A percentile compares a stretch with the other conserved stretches of the same genome.
Conservation (phyloP, 371 early-diverging fungal genomes). For the Syncephalis fuscata region DNA sequence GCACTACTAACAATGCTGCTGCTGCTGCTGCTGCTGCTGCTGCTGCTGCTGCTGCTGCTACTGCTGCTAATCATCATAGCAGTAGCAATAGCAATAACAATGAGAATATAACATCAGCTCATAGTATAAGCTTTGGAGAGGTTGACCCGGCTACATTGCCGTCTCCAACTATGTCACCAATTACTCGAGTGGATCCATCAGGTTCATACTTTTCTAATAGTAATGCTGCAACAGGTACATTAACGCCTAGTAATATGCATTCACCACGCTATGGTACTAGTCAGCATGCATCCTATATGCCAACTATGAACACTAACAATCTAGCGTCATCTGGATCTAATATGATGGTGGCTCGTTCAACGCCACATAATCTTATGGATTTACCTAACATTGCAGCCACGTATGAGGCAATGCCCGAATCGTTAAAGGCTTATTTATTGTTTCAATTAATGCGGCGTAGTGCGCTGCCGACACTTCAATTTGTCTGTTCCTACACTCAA, state of each 20-base stretch:
- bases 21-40: no score
- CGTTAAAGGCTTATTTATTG: slow-evolving; percentile 54
- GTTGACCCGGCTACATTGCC: slow-evolving; percentile 19
- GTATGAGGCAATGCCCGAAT: slow-evolving; percentile 43
- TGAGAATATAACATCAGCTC: no score
- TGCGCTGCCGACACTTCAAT: slow-evolving; percentile 55
- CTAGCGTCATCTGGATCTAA: background rate
- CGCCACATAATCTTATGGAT: slow-evolving; percentile 14
- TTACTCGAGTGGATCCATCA: slow-evolving; percentile 7
- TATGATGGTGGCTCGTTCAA: background rate
- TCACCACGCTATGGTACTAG: slow-evolving; percentile 7
- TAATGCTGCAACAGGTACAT: slow-evolving; percentile 7
- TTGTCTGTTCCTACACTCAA: slow-evolving; percentile 50
- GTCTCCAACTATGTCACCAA: slow-evolving; percentile 22
- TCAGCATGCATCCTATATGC: slow-evolving; percentile 12
- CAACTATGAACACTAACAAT: background rate
- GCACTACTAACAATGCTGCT: no score
- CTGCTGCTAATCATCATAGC: no score
- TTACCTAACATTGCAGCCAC: slow-evolving; percentile 28
- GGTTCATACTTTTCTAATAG: slow-evolving; percentile 3
- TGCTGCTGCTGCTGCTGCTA: no score
- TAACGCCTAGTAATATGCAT: slow-evolving; percentile 4
- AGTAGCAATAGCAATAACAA: no score
- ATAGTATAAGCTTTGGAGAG: slow-evolving; percentile 9
- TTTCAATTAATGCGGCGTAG: slow-evolving; percentile 54